Conservation (phyloP, 2,329 filamentous ascomycete genomes). For the Tolypocladium album region DNA sequence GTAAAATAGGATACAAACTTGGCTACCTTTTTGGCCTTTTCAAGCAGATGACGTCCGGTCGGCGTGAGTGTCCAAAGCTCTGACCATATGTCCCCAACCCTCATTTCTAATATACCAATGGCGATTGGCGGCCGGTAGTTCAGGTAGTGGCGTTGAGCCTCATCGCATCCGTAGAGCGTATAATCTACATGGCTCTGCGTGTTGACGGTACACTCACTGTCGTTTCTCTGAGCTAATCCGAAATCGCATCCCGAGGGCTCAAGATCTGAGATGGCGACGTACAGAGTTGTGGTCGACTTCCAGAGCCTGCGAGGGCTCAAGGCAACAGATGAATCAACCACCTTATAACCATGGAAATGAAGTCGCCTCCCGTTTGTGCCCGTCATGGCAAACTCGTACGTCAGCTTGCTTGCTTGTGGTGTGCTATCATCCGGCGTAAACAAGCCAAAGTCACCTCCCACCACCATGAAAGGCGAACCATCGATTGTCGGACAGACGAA, state of each 20-base stretch:
- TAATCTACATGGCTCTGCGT: background rate
- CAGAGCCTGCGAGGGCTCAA: constrained; percentile 46
- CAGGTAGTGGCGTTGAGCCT: background rate
- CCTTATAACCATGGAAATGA: constrained; percentile 52
- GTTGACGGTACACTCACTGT: background rate
- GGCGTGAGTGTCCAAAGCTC: constrained; percentile 43
- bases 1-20: constrained; percentile 47
- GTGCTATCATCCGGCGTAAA: constrained; percentile 42
- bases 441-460: constrained; percentile 44
- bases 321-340: constrained; percentile 49
- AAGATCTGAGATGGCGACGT: constrained; percentile 43
- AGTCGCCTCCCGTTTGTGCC: constrained; percentile 40
- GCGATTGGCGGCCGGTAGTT: constrained; percentile 23
- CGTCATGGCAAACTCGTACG: constrained; percentile 51
- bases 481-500: constrained; percentile 26
- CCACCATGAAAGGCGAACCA: constrained; percentile 50
- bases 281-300: constrained; percentile 51
- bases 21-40: constrained; percentile 31
- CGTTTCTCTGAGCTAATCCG: background rate
- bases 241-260: background rate
- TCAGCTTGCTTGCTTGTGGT: constrained; percentile 47
- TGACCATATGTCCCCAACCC: constrained; percentile 38
- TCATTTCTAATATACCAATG: constrained; percentile 46
- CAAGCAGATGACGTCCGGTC: constrained; percentile 33
- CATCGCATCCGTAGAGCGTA: background rate